Conservation (phyloP, 2,329 filamentous ascomycete species). For the Hymenoscyphus scutula region DNA sequence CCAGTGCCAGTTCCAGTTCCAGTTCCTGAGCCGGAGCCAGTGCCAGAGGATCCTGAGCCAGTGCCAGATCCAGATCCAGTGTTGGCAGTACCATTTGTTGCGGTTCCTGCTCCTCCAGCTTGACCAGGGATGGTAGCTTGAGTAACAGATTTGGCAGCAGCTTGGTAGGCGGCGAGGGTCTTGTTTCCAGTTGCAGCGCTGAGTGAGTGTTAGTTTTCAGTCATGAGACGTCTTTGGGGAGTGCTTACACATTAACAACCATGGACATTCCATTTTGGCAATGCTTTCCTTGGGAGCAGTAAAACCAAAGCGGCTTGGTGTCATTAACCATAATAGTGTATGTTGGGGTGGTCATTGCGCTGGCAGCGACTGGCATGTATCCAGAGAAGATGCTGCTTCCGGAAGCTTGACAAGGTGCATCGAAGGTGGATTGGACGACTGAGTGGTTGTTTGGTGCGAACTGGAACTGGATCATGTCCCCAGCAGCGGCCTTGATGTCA, state of each 20-base stretch:
- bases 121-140: constrained; percentile 43
- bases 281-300: constrained; percentile 72
- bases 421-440: constrained; percentile 74
- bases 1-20: background rate
- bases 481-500: constrained; percentile 59
- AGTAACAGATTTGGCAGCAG: constrained; percentile 38
- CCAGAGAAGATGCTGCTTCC: constrained; percentile 62
- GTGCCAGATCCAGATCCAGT: constrained; percentile 13
- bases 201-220: constrained; percentile 14
- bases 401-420: constrained; percentile 63
- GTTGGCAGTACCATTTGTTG: constrained; percentile 15
- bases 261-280: constrained; percentile 53
- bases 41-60: too few species aligned
- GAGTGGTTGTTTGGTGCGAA: constrained; percentile 72
- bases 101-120: background rate
- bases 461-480: constrained; percentile 66
- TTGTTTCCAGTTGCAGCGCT: constrained; percentile 7
- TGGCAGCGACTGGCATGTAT: constrained; percentile 61
- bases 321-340: constrained; percentile 70
- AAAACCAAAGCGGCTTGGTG: constrained; percentile 73
- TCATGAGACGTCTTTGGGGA: constrained; percentile 6
- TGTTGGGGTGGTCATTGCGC: constrained; percentile 54
- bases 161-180: constrained; percentile 32
- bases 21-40: background rate
- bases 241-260: constrained; percentile 42